phyloP scores from a whole-genome alignment of 2,329 filamentous ascomycete species.

The Venturia effusa region DNA sequence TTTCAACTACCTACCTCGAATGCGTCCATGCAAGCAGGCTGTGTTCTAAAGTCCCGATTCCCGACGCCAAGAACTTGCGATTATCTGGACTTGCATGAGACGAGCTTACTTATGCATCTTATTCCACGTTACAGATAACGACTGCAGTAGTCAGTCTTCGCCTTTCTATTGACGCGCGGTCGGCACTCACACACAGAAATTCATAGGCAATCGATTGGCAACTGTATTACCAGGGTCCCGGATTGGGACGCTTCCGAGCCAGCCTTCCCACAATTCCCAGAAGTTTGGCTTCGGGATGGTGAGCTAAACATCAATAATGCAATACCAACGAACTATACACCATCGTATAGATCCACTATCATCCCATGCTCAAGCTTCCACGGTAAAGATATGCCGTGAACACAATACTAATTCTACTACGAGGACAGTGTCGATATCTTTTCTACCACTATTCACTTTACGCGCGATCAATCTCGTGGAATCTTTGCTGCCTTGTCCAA shows the following conservation, averaged over 20 bases:
- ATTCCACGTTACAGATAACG: neutral
- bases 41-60: neutral
- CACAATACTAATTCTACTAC: too few species aligned
- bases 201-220: neutral
- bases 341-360: too few species aligned
- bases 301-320: neutral
- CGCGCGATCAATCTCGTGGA: too few species aligned
- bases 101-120: neutral
- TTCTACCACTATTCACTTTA: too few species aligned
- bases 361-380: too few species aligned
- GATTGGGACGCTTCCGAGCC: neutral
- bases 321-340: too few species aligned
- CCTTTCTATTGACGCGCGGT: neutral
- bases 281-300: neutral
- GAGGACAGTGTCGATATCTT: too few species aligned
- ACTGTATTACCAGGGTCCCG: neutral
- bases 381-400: too few species aligned
- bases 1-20: neutral
- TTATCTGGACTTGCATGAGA: neutral
- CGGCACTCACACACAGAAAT: neutral
- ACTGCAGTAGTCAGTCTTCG: neutral
- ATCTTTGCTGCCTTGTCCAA: too few species aligned
- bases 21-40: neutral
- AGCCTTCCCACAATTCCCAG: neutral
- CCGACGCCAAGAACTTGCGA: neutral